Evolutionary conservation across 345 rosid genomes (phyloP).

Genomic region (Eucalyptus tenuipes): DNA sequence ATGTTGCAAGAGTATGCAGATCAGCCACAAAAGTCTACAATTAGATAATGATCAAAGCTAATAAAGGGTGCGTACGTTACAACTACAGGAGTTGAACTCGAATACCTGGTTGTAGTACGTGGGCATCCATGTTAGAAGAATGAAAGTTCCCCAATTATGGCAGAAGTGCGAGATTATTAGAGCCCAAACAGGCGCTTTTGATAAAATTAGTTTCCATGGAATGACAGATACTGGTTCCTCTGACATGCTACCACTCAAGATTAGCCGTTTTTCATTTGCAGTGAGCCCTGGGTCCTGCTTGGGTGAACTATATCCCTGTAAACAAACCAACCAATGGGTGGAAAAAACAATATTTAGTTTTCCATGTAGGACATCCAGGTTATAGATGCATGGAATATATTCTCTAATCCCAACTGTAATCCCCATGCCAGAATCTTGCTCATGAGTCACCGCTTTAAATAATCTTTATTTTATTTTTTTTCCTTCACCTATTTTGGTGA

Average conservation of each 20-base stretch:
- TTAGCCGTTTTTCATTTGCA: conserved; percentile 48
- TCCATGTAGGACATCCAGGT: not conserved
- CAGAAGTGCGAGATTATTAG: conserved; percentile 92
- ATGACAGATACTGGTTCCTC: conserved; percentile 79
- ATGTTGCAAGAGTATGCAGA: not conserved
- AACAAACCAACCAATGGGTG: conserved; percentile 6
- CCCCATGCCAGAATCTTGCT: not conserved
- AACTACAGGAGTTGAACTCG: not conserved
- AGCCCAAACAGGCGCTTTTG: conserved; percentile 97
- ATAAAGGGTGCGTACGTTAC: not conserved
- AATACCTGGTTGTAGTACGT: conserved; percentile 94
- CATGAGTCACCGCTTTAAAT: not conserved
- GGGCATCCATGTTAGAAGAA: conserved; percentile 98
- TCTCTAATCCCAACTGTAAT: not conserved
- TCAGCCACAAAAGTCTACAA: not conserved
- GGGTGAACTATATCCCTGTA: conserved; percentile 85
- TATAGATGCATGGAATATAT: not conserved
- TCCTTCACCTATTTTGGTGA: not conserved
- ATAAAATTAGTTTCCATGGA: conserved; percentile 90
- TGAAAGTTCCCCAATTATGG: conserved; percentile 98
- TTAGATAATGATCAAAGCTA: not conserved
- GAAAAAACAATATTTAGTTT: not conserved
- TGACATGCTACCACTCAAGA: conserved; percentile 47
- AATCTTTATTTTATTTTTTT: not conserved
- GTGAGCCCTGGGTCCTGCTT: conserved; percentile 70